Percentiles rank a stretch among this genome's conserved stretches.
Evolutionary conservation across 2,329 filamentous ascomycete genomes (phyloP).

Genomic region (Hypoxylon sp.): DNA sequence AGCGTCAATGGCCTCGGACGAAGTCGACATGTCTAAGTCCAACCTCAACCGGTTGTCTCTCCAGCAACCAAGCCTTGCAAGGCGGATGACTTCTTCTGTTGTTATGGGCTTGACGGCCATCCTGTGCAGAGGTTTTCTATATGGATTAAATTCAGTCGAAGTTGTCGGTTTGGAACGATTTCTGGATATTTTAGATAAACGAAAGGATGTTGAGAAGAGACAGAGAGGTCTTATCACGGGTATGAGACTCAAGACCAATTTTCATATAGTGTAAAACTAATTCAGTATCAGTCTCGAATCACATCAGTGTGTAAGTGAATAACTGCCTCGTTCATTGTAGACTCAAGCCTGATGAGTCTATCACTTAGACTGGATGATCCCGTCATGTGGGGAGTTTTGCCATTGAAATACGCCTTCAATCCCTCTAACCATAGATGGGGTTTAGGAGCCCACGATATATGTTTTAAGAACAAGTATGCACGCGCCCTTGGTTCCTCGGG

Average conservation of each 20-base stretch:
- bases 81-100: slow-evolving; percentile 80
- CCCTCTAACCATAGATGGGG: slow-evolving; percentile 87
- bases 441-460: slow-evolving; percentile 94
- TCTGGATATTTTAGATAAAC: slow-evolving; percentile 79
- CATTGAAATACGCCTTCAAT: slow-evolving; percentile 78
- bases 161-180: slow-evolving; percentile 83
- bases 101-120: slow-evolving; percentile 81
- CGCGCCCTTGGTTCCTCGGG: neutral
- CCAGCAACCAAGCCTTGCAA: slow-evolving; percentile 72
- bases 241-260: slow-evolving; percentile 57
- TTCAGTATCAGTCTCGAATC: slow-evolving; percentile 79
- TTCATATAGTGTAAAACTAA: slow-evolving; percentile 32
- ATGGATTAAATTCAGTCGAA: slow-evolving; percentile 80
- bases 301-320: slow-evolving; percentile 84
- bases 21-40: slow-evolving; percentile 42
- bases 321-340: slow-evolving; percentile 45
- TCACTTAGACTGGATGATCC: slow-evolving; percentile 87
- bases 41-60: slow-evolving; percentile 44
- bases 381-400: slow-evolving; percentile 91
- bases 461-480: slow-evolving; percentile 84
- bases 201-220: slow-evolving; percentile 75
- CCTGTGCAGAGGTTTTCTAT: slow-evolving; percentile 81
- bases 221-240: slow-evolving; percentile 87
- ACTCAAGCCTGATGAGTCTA: slow-evolving; percentile 44
- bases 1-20: slow-evolving; percentile 37